phyloP scores from a whole-genome alignment of 1,139 yeast genomes.

The Debaryomyces robertsiae region DNA sequence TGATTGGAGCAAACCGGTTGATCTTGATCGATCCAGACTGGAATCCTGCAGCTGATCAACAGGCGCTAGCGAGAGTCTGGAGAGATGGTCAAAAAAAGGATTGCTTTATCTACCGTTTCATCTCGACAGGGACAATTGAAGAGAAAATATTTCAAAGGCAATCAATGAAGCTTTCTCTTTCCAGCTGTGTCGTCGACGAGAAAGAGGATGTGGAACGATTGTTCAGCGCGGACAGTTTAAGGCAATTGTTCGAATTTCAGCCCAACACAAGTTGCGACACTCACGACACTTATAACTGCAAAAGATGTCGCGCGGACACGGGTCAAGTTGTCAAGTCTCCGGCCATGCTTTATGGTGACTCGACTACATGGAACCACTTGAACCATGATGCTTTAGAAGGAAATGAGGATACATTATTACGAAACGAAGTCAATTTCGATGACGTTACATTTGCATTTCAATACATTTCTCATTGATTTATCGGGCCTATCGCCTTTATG shows the following conservation, averaged over 20 bases:
- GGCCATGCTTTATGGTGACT: constrained; percentile 96
- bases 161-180: constrained; percentile 89
- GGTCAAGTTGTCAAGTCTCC: constrained; percentile 69
- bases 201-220: constrained; percentile 92
- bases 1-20: constrained; percentile 93
- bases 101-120: constrained; percentile 91
- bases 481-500: neutral
- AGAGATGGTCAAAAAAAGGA: constrained; percentile 98
- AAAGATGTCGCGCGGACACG: constrained; percentile 61
- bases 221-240: constrained; percentile 79
- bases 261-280: constrained; percentile 80
- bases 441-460: constrained; percentile 90
- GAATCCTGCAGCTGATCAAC: constrained; percentile 99
- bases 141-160: constrained; percentile 96
- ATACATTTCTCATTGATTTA: constrained; percentile 71
- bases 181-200: constrained; percentile 96
- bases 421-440: constrained; percentile 67
- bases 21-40: constrained; percentile 94
- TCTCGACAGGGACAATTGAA: constrained; percentile 93
- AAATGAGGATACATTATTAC: constrained; percentile 76
- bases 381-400: constrained; percentile 58
- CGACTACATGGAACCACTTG: constrained; percentile 96
- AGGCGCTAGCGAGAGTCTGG: constrained; percentile 98
- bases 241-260: constrained; percentile 73
- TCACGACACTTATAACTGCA: constrained; percentile 89